Evolutionary conservation across 2,329 filamentous ascomycete species (phyloP), one percentile per base, ranked within the genome.

Genomic region (Fusarium verticillioides): DNA sequence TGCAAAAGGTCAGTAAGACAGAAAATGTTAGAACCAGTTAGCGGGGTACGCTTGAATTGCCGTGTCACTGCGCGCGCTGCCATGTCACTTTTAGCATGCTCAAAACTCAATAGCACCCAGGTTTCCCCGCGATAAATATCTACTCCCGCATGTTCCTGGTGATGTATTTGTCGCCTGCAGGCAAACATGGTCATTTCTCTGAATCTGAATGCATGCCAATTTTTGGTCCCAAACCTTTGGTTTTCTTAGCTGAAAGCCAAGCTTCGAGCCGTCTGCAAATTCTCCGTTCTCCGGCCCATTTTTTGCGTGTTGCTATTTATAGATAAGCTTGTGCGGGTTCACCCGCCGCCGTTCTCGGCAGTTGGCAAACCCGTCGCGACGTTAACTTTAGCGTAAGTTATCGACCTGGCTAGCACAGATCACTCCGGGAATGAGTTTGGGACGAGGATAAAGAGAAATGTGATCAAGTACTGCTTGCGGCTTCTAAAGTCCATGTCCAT

Each of bases 11-110:
- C 3, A 4, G n/a, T 7, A 10, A 8, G 11, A 23, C 12, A 6
- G 0, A 0, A 0, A 52, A 1, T 26, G n/a, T 21, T 26, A 36
- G 18, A 3, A 2, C 12, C 4, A 8, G 49, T 11, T 52, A 19
- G 47, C 2, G 4, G 0, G 12, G 16, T 52, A 36, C 32, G 5
- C 12, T 13, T 1, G 7, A 34, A 5, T 23, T 2, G 21, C 9
- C 0, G 1, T 9, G 3, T 0, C 30, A 21, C 9, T 6, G 21
- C 3, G 6, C 0, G 13, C 9, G 1, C 5, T 3, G 6, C 28
- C 12, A 49, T 16, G 49, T 52, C 18, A 2, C 12, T 26, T 0
- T 9, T 52, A 36, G 16, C 49, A 34, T 0, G 2, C 0, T 9
- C 0, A 4, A 50, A 23, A 7, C 15, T 16, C 28, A 3, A 0